Evolutionary conservation across 2,329 filamentous ascomycete species (phyloP), one percentile per base, ranked within the genome.

Genomic region (Curvularia sp.): DNA sequence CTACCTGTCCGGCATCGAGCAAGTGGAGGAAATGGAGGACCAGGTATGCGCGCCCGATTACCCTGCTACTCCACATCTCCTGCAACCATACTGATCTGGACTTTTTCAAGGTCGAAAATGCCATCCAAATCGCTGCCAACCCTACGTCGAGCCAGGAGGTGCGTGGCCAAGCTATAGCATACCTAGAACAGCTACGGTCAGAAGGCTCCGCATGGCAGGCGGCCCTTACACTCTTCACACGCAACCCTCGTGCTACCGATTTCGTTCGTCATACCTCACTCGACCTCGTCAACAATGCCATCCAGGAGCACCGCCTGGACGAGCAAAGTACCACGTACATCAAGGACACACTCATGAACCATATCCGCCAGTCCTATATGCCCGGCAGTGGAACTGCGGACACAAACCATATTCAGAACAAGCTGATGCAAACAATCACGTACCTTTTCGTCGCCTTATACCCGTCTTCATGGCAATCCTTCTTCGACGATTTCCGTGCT

Each of bases 401-500:
- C 75, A 86, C 89, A 8, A 77, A 87, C 23, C 86, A 86, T 65
- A 89, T 99, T 42, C 94, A 98, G 79, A 99, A 98, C 81, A 99
- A 99, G 80, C 87, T 99, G 66, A 93, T 94, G 45, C 95, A 99
- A 80, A 97, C 93, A 12, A 81, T 99, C 69, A 99, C 95, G 9
- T 95, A 92, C 73, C 87, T 99, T 49, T 99, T 99, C 77, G 90
- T 92, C 34, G 87, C 89, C 12, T 84, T 96, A 53, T 99, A 99
- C 77, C 87, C 87, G 52, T 87, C 89, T 52, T 90, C 90, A 36
- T 99, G 95, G 95, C 86, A 91, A 70, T 87, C 83, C 59, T 98
- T 97, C 78, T 88, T 99, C 74, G 91, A 96, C 71, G 95, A 99
- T 74, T 91, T 98, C 67, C 82, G 95, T 61, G 84, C 85, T 57